These are phyloP conservation scores for Moniliella sp. DNA, from an alignment of 1,284 basidiomycete genomes.

Conservation along the genomic window DNA sequence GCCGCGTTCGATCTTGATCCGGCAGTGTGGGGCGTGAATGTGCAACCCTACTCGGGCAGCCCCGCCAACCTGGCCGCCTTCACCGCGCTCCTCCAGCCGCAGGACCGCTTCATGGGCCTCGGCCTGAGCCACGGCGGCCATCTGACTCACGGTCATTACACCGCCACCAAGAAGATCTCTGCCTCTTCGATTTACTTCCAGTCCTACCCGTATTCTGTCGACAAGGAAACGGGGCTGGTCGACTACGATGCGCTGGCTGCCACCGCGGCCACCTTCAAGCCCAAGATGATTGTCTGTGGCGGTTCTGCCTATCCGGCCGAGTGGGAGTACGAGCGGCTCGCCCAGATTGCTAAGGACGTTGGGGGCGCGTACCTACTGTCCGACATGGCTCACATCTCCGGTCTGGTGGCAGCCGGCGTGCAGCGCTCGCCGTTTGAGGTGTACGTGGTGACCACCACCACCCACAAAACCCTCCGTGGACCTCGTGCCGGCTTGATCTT, in stretches of 20 bases:
- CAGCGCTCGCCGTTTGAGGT: conserved; percentile 79
- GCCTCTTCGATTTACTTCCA: conserved; percentile 99
- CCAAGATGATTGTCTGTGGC: conserved; percentile 83
- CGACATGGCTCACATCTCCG: conserved; percentile 93
- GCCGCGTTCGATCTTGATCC: conserved; percentile 89
- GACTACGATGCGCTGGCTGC: conserved; percentile 65
- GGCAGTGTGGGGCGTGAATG: conserved; percentile 82
- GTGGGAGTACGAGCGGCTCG: conserved; percentile 53
- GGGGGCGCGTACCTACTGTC: conserved; percentile 54
- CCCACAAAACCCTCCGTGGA: conserved; percentile 95
- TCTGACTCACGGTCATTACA: conserved; percentile 93
- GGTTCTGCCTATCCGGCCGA: conserved; percentile 95
- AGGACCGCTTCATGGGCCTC: conserved; percentile 97
- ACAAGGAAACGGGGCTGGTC: conserved; percentile 52
- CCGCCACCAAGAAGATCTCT: conserved; percentile 98
- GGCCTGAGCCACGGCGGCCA: conserved; percentile 95
- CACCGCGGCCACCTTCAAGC: conserved; percentile 90
- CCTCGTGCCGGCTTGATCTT: conserved; percentile 95
- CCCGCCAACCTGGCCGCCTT: conserved; percentile 70
- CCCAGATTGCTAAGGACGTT: conserved; percentile 62
- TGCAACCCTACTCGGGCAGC: conserved; percentile 84
- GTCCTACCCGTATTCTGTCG: conserved; percentile 78
- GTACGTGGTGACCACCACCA: conserved; percentile 48
- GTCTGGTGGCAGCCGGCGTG: conserved; percentile 79
- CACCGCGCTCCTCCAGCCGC: conserved; percentile 85